Conservation (phyloP, 495 filamentous ascomycete genomes). For the Xylaria intraflava region DNA sequence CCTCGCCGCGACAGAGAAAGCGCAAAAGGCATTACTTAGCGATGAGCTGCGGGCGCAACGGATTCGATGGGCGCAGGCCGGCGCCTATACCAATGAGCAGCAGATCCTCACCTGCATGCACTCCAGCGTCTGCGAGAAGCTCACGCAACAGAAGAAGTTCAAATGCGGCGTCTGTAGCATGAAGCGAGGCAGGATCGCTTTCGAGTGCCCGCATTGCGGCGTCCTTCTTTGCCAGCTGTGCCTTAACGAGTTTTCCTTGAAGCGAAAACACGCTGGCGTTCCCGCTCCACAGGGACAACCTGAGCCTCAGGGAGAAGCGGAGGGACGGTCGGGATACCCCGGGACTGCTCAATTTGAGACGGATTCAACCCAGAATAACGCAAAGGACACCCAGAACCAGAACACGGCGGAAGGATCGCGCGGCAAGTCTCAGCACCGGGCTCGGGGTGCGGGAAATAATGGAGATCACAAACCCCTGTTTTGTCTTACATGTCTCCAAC, state of each 20-base stretch:
- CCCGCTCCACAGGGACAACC: no score
- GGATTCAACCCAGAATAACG: no score
- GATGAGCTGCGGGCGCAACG: not conserved
- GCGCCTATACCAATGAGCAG: not conserved
- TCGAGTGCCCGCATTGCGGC: not conserved
- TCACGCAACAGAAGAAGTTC: not conserved
- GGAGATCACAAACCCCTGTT: no score
- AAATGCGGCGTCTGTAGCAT: not conserved
- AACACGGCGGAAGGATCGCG: no score
- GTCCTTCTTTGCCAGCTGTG: not conserved
- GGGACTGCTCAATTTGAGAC: no score
- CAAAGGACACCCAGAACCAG: no score
- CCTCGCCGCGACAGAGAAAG: not conserved
- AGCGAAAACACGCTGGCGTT: not conserved
- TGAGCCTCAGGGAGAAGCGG: no score
- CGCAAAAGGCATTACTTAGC: not conserved
- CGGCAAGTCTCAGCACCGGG: no score
- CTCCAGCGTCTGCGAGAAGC: not conserved
- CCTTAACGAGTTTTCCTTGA: not conserved
- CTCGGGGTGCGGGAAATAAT: no score
- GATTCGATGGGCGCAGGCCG: not conserved
- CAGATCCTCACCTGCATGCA: not conserved
- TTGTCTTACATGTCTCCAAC: no score
- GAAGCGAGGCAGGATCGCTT: not conserved
- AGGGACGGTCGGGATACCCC: no score